Evolutionary conservation across 2,329 filamentous ascomycete species (phyloP), one percentile per base, ranked within the genome.

Genomic region (Sporothrix dimorphospora): DNA sequence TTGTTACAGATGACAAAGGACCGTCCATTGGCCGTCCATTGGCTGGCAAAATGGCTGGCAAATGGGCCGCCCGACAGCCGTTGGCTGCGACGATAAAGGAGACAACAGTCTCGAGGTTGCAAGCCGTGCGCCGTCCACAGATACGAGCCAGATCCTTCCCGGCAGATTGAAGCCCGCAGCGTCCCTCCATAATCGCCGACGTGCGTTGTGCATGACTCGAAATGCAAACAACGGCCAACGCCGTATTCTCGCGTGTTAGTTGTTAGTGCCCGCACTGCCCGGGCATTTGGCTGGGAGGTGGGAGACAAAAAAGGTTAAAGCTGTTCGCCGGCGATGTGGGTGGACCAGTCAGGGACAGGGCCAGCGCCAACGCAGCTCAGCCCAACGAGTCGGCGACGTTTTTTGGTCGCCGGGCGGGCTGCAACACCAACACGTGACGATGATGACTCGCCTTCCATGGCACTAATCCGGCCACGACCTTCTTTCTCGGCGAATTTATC

Each of bases 271-370:
- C 38, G 38, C n/a, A n/a, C n/a, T n/a, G n/a, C n/a, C n/a, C n/a
- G n/a, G n/a, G n/a, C n/a, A n/a, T n/a, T n/a, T n/a, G n/a, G n/a
- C n/a, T n/a, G n/a, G n/a, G n/a, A n/a, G 3, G 55, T 30, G 53
- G 53, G 27, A 27, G 55, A 38, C 57, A 8, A 14, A 34, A 34
- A 38, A 34, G 27, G 24, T 27, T 38, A 59, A 42, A 59, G 19
- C 12, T 45, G 59, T 38, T 45, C 59, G 59, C 59, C 59, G 38
- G 59, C n/a, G 34, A 63, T 42, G n/a, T 63, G n/a, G 57, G 57
- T 42, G 57, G 57, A 61, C 14, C 34, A 40, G 57, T 42, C 34
- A 24, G 34, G 34, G 57, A 34, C 30, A 19, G 38, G 34, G 34
- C 30, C 55, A 59, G 30, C 38, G 19, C 12, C 19, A 11, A 34